These are phyloP conservation scores for Trichoderma sp. DNA, from an alignment of 2,329 filamentous ascomycete species.

Conservation along the genomic window DNA sequence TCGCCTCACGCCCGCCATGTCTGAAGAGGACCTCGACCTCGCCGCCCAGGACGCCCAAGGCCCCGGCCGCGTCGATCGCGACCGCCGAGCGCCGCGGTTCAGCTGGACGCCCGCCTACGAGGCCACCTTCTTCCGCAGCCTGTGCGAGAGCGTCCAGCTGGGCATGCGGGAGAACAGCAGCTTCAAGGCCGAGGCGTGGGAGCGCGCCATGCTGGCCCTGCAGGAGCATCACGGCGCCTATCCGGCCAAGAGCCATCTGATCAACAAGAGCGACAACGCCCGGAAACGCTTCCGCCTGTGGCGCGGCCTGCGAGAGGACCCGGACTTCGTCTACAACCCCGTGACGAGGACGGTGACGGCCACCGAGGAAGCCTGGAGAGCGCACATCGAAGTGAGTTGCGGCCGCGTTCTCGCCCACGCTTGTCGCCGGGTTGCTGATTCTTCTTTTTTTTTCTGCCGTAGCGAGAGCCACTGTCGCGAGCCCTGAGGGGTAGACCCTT, in stretches of 20 bases:
- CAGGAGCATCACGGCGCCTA: conserved; percentile 58
- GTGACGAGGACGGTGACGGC: conserved; percentile 55
- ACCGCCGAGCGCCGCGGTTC: conserved; percentile 55
- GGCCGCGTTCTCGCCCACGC: background rate
- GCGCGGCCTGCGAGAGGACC: conserved; percentile 60
- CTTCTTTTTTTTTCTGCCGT: conserved; percentile 4
- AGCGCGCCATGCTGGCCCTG: conserved; percentile 57
- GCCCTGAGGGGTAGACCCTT: conserved; percentile 60
- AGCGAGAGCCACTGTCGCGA: conserved; percentile 62
- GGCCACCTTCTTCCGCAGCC: conserved; percentile 62
- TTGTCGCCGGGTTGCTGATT: conserved; percentile 29
- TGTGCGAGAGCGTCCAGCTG: conserved; percentile 61
- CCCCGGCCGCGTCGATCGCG: conserved; percentile 43
- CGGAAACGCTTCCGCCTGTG: conserved; percentile 65
- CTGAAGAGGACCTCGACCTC: conserved; percentile 45
- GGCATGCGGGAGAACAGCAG: conserved; percentile 60
- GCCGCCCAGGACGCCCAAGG: conserved; percentile 43
- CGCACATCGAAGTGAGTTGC: conserved; percentile 57
- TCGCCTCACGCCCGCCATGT: conserved; percentile 36
- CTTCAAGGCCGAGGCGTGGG: conserved; percentile 65
- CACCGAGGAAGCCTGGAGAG: conserved; percentile 59
- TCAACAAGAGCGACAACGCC: conserved; percentile 66
- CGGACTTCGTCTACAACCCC: conserved; percentile 58
- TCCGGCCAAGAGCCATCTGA: conserved; percentile 62
- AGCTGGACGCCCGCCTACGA: conserved; percentile 63